phyloP scores from a whole-genome alignment of 352 stramenopile species.

The Pythium rhizo-oryzae region DNA sequence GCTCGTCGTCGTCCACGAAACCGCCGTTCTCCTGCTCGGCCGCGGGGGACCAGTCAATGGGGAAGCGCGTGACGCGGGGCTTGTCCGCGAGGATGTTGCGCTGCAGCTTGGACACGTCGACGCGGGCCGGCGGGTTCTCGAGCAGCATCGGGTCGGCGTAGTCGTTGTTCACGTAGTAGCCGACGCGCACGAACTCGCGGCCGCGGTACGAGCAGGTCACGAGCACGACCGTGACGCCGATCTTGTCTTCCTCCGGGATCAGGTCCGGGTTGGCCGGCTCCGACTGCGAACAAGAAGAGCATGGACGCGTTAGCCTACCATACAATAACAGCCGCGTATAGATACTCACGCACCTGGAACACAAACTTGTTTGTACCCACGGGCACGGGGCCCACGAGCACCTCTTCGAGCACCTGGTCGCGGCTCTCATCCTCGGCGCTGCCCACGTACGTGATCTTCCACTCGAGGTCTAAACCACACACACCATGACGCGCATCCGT shows the following conservation, averaged over 20 bases:
- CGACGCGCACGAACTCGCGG: constrained; percentile 96
- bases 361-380: constrained; percentile 99
- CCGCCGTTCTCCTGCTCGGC: constrained; percentile 40
- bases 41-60: constrained; percentile 95
- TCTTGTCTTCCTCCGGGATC: constrained; percentile 96
- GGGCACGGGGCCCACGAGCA: constrained; percentile 97
- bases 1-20: constrained; percentile 84
- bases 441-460: constrained; percentile 99
- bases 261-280: constrained; percentile 91
- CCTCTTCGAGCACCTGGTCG: constrained; percentile 98
- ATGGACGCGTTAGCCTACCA: too few species aligned
- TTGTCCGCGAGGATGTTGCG: constrained; percentile 98
- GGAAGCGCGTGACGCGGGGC: constrained; percentile 94
- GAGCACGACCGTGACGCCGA: constrained; percentile 99
- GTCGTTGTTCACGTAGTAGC: constrained; percentile 99
- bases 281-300: constrained; percentile 63
- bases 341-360: constrained; percentile 61
- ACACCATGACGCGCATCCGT: not conserved
- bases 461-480: constrained; percentile 93
- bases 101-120: constrained; percentile 94
- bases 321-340: not conserved
- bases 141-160: constrained; percentile 92
- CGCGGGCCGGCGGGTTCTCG: constrained; percentile 72
- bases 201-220: constrained; percentile 98
- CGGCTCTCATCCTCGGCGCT: constrained; percentile 94